Base-by-base conservation (phyloP, 78 protist species). In the Cavenderia fasciculata region DNA sequence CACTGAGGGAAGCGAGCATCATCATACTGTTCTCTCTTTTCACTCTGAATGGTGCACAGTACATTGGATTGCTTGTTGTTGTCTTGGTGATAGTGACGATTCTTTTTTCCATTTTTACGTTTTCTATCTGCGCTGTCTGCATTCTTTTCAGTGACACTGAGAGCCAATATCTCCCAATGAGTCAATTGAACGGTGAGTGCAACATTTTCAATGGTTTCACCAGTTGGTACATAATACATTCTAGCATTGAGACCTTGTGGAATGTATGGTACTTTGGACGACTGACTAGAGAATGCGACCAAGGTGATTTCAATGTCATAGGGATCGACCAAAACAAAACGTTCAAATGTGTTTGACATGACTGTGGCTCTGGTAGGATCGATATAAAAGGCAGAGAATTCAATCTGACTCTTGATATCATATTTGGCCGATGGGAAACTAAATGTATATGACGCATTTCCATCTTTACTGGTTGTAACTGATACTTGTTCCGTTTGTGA, bases 201-300 rank as follows among this genome's bases (percentile, higher is more conserved):
- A 4, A 38, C 43, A 41, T 41, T 41, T 19, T 21, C 36, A 31
- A 74, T 68, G 2, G 18, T 3, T 33, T 23, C 10, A 33, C 27
- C 6, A 33, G 63, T 57, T 74, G 84, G 54, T 1, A 57, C 40
- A 41, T 74, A 31, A 21, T 27, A 19, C 2, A 74, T 27, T n/a
- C 57, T 25, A 46, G 52, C 63, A 38, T 7, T 38, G 46, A 74
- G 33, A 31, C 47, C 47, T 74, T 74, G 84, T 4, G 84, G 84
- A 25, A 57, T 25, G 12, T 46, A 41, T 19, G 84, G 84, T 25
- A 57, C 84, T 1, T 11, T 4, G 5, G 4, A 5, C 21, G 21
- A 11, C 23, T 11, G 11, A 8, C 33, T 63, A 2, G 72, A 40
- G 18, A 63, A 38, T 40, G 10, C 51, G 4, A 47, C 36, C n/a